Evolutionary conservation across 2,329 filamentous ascomycete genomes (phyloP).

Genomic region (Talaromyces piceae): DNA sequence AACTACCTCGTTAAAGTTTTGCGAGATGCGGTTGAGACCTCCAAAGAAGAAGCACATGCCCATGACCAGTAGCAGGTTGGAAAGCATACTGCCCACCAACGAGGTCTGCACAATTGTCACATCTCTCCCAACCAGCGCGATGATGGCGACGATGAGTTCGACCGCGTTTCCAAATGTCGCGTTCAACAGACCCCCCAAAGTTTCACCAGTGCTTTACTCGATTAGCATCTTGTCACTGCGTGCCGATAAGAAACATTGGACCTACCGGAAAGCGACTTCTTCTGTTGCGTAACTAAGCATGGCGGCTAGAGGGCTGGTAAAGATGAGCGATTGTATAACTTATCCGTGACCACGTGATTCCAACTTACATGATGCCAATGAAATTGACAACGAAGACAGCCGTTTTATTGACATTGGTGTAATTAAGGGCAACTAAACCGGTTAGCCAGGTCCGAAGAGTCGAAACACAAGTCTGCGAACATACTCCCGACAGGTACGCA

Average conservation of each 20-base stretch:
- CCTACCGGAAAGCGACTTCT: conserved; percentile 59
- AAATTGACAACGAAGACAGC: conserved; percentile 85
- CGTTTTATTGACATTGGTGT: conserved; percentile 51
- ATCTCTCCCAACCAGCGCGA: conserved; percentile 67
- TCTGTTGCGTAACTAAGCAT: conserved; percentile 86
- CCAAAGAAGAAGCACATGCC: conserved; percentile 92
- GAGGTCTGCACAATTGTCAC: conserved; percentile 87
- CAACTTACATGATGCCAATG: conserved; percentile 65
- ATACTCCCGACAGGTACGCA: conserved; percentile 66
- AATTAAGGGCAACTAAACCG: conserved; percentile 56
- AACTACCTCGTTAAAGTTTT: conserved; percentile 87
- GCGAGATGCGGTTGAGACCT: conserved; percentile 68
- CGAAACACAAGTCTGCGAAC: conserved; percentile 4
- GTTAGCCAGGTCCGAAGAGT: conserved; percentile 4
- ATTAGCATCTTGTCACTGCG: conserved; percentile 16
- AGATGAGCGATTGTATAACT: too few relatives aligned
- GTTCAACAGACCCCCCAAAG: conserved; percentile 79
- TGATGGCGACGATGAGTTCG: conserved; percentile 80
- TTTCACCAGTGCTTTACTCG: conserved; percentile 59
- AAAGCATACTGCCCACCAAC: conserved; percentile 83
- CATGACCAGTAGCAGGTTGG: conserved; percentile 80
- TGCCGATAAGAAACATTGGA: conserved; percentile 31
- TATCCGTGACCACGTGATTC: too few relatives aligned
- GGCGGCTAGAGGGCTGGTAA: conserved; percentile 60
- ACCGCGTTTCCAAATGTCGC: conserved; percentile 87